These are phyloP conservation scores for Stagonosporopsis rhizophila DNA, from an alignment of 2,329 filamentous ascomycete species.

Conservation along the genomic window DNA sequence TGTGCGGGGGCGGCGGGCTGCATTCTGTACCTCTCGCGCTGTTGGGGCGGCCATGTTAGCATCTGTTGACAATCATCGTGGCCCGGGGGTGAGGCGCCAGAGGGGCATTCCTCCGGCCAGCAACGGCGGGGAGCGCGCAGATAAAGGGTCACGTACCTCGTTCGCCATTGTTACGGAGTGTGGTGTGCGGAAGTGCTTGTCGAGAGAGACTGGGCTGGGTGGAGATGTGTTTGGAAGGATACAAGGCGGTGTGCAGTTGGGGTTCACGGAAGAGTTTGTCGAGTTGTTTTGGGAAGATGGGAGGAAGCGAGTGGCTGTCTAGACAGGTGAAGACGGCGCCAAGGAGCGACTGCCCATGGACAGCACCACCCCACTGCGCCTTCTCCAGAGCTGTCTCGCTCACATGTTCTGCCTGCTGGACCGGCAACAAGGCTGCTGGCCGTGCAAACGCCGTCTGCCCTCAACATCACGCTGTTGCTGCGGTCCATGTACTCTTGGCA, in stretches of 20 bases:
- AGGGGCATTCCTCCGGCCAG: conserved; percentile 49
- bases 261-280: conserved; percentile 33
- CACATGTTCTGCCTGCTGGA: conserved; percentile 22
- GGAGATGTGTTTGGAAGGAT: conserved; percentile 37
- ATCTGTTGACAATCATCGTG: conserved; percentile 42
- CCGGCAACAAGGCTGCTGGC: conserved; percentile 12
- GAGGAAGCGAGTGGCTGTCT: conserved; percentile 40
- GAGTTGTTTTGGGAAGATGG: conserved; percentile 36
- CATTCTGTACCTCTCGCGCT: conserved; percentile 58
- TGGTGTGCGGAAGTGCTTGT: conserved; percentile 26
- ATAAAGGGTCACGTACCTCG: conserved; percentile 63
- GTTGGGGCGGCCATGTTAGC: conserved; percentile 46
- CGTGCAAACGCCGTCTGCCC: background rate
- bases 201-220: conserved; percentile 24
- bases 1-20: conserved; percentile 23
- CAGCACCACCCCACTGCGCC: conserved; percentile 35
- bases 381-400: conserved; percentile 27
- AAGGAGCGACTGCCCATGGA: conserved; percentile 25
- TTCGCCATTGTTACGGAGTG: conserved; percentile 62
- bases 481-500: conserved; percentile 13
- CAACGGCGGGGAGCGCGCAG: conserved; percentile 47
- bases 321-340: conserved; percentile 23
- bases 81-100: conserved; percentile 44
- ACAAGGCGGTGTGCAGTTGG: conserved; percentile 30
- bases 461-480: background rate